Base-by-base conservation (phyloP, 2,329 filamentous ascomycete genomes). In the Talaromyces piceae region DNA sequence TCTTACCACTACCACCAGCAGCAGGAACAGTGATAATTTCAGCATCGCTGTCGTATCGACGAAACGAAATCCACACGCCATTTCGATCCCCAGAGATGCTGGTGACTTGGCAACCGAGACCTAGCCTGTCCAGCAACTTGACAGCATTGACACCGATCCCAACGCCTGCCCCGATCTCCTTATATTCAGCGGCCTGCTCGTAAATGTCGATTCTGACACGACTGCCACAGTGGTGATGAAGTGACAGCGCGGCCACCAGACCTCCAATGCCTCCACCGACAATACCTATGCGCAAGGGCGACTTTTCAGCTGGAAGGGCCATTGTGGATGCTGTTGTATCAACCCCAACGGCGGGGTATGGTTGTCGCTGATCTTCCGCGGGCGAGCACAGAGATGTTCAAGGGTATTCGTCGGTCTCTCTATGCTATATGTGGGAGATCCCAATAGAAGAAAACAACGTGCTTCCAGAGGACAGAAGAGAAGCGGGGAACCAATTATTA, bases 211-310 rank as follows among this genome's bases (percentile, higher is more conserved):
- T 56, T 13, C 47, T 49, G 6, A 61, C 26, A 5, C 44, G 46
- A 22, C 49, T 31, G 41, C 51, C 51, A 28, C 51, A 47, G 52
- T 68, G 65, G 46, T 70, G 61, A 44, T 67, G 62, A 5, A 72
- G 62, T n/a, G 66, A 61, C 12, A 72, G 63, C 12, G 67, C 63
- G 13, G 63, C 57, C 50, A 62, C 65, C 20, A 72, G 62, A 13
- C 70, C 70, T 26, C 66, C 67, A 20, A 72, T 68, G 49, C 70
- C 70, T 22, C 68, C 70, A 22, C 70, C 69, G 16, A 71, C 61
- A 27, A 73, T 61, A 49, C 66, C 69, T 22, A 73, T 41, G 11
- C 39, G 39, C 20, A 43, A 13, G 2, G 39, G 23, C 2, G 39
- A 1, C 9, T 25, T 43, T 18, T 20, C 33, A 11, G 33, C 16